phyloP scores from a whole-genome alignment of 495 filamentous ascomycete genomes.

The Sordaria brevicollis region DNA sequence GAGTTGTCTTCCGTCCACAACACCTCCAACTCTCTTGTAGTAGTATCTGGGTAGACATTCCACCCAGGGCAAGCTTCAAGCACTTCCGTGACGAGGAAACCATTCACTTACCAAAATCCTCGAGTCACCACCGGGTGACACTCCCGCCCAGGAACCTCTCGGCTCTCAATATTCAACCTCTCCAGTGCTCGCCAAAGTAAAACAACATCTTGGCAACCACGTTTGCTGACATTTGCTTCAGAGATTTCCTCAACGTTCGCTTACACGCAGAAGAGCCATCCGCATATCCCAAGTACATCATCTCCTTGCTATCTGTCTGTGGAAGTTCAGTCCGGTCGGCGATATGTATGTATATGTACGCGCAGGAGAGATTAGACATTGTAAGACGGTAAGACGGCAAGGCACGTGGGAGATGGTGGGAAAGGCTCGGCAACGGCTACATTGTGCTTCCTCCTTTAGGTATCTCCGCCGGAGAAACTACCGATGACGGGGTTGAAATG shows the following conservation, averaged over 20 bases:
- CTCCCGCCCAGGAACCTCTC: not conserved
- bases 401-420: not conserved
- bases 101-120: not conserved
- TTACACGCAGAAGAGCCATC: too few relatives aligned
- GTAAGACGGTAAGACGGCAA: too few relatives aligned
- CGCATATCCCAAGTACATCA: too few relatives aligned
- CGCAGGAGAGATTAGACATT: too few relatives aligned
- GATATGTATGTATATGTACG: too few relatives aligned
- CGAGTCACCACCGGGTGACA: not conserved
- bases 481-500: too few relatives aligned
- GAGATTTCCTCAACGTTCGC: not conserved
- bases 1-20: not conserved
- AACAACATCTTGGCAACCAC: not conserved
- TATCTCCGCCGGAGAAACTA: too few relatives aligned
- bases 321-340: not conserved
- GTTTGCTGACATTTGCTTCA: not conserved
- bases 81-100: too few relatives aligned
- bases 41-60: too few relatives aligned
- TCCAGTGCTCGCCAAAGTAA: accelerated
- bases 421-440: not conserved
- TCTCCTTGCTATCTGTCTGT: not conserved
- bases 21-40: too few relatives aligned
- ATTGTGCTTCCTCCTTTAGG: not conserved
- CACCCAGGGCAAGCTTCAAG: too few relatives aligned
- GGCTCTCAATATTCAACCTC: not conserved